Conservation (phyloP, 164 flowering plant genomes). For the Stephania yunnanensis region DNA sequence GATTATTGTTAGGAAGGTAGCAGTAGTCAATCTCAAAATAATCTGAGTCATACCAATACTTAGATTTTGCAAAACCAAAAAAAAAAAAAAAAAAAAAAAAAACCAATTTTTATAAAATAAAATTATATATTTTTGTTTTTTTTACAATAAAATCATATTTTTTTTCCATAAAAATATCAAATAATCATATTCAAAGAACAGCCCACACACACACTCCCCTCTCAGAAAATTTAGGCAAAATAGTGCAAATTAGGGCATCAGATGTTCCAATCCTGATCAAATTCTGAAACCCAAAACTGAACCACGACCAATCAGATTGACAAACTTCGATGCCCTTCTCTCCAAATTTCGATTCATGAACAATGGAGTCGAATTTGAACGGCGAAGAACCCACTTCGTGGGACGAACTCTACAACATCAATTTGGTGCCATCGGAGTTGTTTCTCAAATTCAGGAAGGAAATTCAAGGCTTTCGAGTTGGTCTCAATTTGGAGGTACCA, state of each 20-base stretch:
- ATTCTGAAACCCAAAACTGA: neutral
- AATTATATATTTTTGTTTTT: too few species aligned
- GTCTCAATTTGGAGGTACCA: conserved; percentile 71
- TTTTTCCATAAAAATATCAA: too few species aligned
- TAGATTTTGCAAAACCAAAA: too few species aligned
- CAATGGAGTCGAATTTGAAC: conserved; percentile 32
- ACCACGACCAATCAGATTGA: neutral
- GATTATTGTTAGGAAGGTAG: too few species aligned
- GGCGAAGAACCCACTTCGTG: conserved; percentile 53
- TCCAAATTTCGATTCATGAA: neutral
- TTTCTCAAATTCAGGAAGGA: conserved; percentile 79
- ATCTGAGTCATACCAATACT: too few species aligned
- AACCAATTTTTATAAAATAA: too few species aligned
- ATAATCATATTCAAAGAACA: too few species aligned
- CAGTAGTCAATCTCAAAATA: too few species aligned
- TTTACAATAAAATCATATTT: too few species aligned
- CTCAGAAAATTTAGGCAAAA: neutral
- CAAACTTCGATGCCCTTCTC: neutral
- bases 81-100: too few species aligned
- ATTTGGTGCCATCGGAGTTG: conserved; percentile 71
- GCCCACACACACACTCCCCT: neutral
- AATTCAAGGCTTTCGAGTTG: conserved; percentile 57
- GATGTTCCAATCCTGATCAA: neutral
- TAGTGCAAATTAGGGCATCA: neutral
- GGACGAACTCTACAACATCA: conserved; percentile 62